These are phyloP conservation scores for Hyphopichia burtonii DNA, from an alignment of 1,139 yeast species.

Conservation along the genomic window DNA sequence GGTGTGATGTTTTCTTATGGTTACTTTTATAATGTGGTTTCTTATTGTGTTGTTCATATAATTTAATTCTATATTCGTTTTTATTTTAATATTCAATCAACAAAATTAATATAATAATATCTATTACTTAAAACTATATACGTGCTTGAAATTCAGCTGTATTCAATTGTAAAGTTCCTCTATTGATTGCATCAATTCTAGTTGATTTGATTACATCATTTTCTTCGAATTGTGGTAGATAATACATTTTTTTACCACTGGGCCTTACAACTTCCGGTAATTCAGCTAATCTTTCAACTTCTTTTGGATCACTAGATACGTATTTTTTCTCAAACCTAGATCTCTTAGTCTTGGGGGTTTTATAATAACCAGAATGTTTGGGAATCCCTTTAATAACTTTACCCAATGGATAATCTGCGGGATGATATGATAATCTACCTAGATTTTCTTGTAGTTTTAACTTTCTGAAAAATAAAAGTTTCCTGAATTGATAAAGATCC, in stretches of 20 bases:
- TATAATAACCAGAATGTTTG: not conserved
- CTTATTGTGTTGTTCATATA: not conserved
- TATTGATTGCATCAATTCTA: conserved; percentile 3
- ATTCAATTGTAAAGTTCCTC: conserved; percentile 1
- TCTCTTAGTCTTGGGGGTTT: not conserved
- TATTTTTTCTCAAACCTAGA: not conserved
- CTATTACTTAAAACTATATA: not conserved
- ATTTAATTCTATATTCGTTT: not conserved
- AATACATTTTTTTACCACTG: not conserved
- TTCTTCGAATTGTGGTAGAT: not conserved
- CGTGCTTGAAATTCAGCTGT: not conserved
- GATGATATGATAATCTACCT: conserved; percentile 9
- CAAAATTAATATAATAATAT: too few relatives aligned
- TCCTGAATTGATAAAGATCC: not conserved
- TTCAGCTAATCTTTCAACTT: not conserved
- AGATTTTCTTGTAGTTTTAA: conserved; percentile 8
- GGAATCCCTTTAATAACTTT: not conserved
- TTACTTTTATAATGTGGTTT: not conserved
- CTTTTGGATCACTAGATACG: not conserved
- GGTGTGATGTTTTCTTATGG: too few relatives aligned
- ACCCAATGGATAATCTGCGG: not conserved
- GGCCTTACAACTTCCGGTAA: not conserved
- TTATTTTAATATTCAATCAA: too few relatives aligned
- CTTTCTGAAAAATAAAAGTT: not conserved
- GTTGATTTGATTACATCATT: not conserved